phyloP scores from a whole-genome alignment of 1,284 basidiomycete species.

The Tilletia indica region DNA sequence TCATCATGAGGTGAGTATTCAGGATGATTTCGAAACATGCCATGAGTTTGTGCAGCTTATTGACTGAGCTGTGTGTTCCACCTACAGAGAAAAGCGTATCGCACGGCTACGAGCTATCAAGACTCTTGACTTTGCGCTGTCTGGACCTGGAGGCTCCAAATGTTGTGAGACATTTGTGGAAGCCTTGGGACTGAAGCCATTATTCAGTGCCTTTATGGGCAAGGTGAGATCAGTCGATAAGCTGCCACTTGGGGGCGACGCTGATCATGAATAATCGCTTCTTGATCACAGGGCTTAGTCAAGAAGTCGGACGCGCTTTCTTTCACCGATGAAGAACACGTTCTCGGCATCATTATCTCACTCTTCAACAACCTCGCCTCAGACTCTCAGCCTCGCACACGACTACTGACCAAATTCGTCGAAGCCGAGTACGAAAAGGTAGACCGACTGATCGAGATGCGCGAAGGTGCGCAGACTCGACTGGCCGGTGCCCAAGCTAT shows the following conservation, averaged over 20 bases:
- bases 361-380: constrained; percentile 84
- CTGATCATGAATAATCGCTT: background rate
- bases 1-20: constrained; percentile 68
- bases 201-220: constrained; percentile 90
- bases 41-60: background rate
- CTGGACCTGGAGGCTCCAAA: constrained; percentile 67
- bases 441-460: constrained; percentile 83
- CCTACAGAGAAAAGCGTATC: constrained; percentile 72
- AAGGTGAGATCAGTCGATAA: constrained; percentile 63
- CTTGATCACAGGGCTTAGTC: constrained; percentile 9
- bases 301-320: constrained; percentile 18
- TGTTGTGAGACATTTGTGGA: constrained; percentile 86
- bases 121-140: constrained; percentile 84
- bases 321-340: constrained; percentile 73
- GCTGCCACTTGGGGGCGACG: background rate
- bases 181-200: constrained; percentile 76
- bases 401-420: constrained; percentile 88
- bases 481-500: constrained; percentile 66
- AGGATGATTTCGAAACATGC: background rate
- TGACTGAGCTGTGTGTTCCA: background rate
- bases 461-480: constrained; percentile 68
- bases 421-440: constrained; percentile 86
- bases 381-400: constrained; percentile 75
- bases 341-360: constrained; percentile 82
- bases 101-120: constrained; percentile 65